Conservation (phyloP, 2,329 filamentous ascomycete genomes). For the Epichloe festucae region DNA sequence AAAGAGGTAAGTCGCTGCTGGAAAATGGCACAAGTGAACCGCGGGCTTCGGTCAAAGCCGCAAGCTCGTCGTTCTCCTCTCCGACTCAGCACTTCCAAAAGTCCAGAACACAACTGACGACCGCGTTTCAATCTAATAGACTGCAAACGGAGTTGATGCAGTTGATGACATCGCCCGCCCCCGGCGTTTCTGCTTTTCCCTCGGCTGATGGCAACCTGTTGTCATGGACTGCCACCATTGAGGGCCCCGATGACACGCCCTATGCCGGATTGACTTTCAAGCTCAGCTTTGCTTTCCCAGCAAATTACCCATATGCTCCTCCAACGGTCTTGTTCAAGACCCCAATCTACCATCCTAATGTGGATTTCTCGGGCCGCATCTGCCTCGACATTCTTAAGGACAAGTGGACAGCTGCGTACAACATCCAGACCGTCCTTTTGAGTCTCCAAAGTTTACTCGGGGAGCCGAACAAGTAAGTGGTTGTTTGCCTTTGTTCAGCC, state of each 20-base stretch:
- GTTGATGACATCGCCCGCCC: conserved; percentile 89
- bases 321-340: conserved; percentile 95
- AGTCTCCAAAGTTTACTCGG: conserved; percentile 91
- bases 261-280: conserved; percentile 85
- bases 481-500: background rate
- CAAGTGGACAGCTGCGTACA: conserved; percentile 97
- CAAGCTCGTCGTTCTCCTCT: background rate
- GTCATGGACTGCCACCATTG: conserved; percentile 87
- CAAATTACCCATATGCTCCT: conserved; percentile 84
- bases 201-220: conserved; percentile 81
- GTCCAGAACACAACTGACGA: background rate
- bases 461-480: conserved; percentile 89
- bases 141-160: conserved; percentile 97
- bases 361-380: conserved; percentile 93
- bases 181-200: conserved; percentile 90
- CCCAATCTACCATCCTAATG: conserved; percentile 97
- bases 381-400: conserved; percentile 98
- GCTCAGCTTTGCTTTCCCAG: conserved; percentile 79
- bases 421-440: conserved; percentile 83
- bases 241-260: conserved; percentile 80
- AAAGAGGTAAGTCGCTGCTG: conserved; percentile 46
- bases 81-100: background rate
- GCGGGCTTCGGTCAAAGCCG: background rate
- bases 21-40: background rate
- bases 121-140: conserved; percentile 31